Base-by-base conservation (phyloP, 208 protist species). In the Phytomonas sp. region DNA sequence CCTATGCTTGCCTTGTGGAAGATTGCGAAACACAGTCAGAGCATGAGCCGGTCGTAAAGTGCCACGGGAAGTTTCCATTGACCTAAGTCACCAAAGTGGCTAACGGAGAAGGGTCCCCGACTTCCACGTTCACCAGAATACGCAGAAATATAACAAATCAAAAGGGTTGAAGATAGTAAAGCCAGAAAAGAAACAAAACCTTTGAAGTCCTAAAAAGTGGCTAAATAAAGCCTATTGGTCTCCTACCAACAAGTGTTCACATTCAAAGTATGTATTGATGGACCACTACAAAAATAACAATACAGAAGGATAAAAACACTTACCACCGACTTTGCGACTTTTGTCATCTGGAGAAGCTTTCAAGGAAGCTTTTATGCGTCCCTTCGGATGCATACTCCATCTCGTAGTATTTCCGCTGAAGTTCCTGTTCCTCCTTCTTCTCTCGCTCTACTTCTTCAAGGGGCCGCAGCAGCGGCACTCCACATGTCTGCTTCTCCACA, bases 1-100 rank as follows among this genome's bases (percentile, higher is more conserved):
- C 66, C 68, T n/a, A 72, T 43, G 67, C 78, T 74, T 0, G 72
- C 86, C 40, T 81, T 81, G 74, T 95, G 87, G 63, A 95, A 95
- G 17, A 95, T 74, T 0, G 85, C 82, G 28, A n/a, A n/a, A 88
- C 53, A 0, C 89, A 80, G 6, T 87, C 89, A 26, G 83, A 83
- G 67, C 87, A 95, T 17, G 83, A 89, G 78, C 87, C 92, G 43
- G 79, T 91, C 23, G 89, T 95, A 6, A 95, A 85, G 77, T 89
- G 92, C 73, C 77, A 82, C 4, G 66, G 30, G 64, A 87, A 84
- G 20, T 74, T 62, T 4, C 70, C 61, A 76, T 93, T 95, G 60
- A 93, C 73, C 60, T 83, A 78, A 3, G 67, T 17, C 1, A 93
- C 87, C 0, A 92, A 63, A 3, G 73, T 62, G 0, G 63, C 68